Evolutionary conservation across 148 eudicot species (phyloP).

Genomic region (Amaranthus hypochondriacus): DNA sequence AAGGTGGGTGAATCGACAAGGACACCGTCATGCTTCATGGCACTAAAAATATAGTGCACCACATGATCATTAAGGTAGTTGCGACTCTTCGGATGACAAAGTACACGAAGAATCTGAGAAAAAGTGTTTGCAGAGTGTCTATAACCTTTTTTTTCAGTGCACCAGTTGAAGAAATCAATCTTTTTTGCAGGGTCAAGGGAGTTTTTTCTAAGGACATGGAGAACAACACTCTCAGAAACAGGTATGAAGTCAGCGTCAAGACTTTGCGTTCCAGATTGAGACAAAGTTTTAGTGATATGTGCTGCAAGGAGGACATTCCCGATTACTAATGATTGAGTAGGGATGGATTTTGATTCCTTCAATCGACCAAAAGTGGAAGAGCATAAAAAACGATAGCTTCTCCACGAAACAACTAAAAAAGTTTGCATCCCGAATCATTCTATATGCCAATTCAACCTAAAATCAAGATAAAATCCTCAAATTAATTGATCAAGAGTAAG

Average conservation of each 20-base stretch:
- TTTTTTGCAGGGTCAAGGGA: constrained; percentile 53
- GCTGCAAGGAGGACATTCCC: constrained; percentile 47
- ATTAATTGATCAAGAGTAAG: background rate
- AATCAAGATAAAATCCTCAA: background rate
- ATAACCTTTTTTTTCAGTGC: constrained; percentile 44
- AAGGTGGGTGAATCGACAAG: constrained; percentile 47
- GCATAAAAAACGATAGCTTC: constrained; percentile 18
- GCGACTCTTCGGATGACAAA: constrained; percentile 32
- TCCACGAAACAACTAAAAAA: constrained; percentile 17
- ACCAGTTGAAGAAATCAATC: constrained; percentile 66
- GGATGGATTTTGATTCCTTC: constrained; percentile 6
- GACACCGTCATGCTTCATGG: constrained; percentile 56
- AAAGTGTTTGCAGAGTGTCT: constrained; percentile 61
- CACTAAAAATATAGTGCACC: constrained; percentile 35
- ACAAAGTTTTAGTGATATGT: constrained; percentile 50
- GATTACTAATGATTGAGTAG: constrained; percentile 23
- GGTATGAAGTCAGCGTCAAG: constrained; percentile 44
- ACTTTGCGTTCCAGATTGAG: constrained; percentile 39
- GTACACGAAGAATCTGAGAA: constrained; percentile 44
- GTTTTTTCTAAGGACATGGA: constrained; percentile 43
- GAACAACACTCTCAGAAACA: constrained; percentile 53
- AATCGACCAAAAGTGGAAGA: constrained; percentile 15
- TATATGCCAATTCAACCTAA: constrained; percentile 10
- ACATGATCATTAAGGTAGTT: constrained; percentile 31
- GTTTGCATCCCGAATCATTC: constrained; percentile 20